Percentiles rank a stretch among this genome's conserved stretches.
phyloP scores from a whole-genome alignment of 2,329 filamentous ascomycete genomes.

The Aspergillus flavus region DNA sequence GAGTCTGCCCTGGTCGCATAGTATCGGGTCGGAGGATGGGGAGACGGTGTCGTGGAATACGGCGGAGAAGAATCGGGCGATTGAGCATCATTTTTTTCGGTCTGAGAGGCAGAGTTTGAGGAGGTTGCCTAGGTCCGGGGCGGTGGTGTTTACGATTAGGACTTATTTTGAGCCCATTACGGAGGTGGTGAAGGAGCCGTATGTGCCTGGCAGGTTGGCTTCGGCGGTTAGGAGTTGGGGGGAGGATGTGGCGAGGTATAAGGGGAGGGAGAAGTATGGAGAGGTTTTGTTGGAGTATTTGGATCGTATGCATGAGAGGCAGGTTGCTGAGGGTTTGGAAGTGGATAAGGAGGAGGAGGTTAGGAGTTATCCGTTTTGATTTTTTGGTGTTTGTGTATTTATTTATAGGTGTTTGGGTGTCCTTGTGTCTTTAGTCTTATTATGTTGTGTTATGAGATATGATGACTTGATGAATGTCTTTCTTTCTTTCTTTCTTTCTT shows the following conservation, averaged over 20 bases:
- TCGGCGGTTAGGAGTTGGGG: conserved; percentile 82
- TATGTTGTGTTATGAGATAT: neutral
- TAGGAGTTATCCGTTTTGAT: conserved; percentile 62
- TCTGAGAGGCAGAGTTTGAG: conserved; percentile 73
- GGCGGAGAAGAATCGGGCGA: conserved; percentile 71
- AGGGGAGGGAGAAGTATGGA: conserved; percentile 74
- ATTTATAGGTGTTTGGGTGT: neutral
- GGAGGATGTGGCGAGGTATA: conserved; percentile 74
- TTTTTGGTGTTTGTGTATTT: conserved; percentile 34
- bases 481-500: neutral
- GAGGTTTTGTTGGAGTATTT: conserved; percentile 75
- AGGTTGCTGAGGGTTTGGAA: conserved; percentile 68
- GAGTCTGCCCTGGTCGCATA: conserved; percentile 71
- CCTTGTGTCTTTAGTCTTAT: neutral
- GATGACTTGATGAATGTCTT: neutral
- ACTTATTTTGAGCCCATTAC: conserved; percentile 77
- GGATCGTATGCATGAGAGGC: conserved; percentile 72
- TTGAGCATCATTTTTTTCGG: conserved; percentile 75
- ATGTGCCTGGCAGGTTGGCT: conserved; percentile 76
- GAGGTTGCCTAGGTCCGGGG: conserved; percentile 60
- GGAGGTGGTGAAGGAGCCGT: conserved; percentile 69
- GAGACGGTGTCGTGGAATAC: conserved; percentile 70
- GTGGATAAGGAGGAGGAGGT: conserved; percentile 62
- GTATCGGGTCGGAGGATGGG: conserved; percentile 73
- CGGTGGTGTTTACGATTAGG: conserved; percentile 72